Conservation (phyloP, 2,329 filamentous ascomycete genomes). For the Diaporthe sp. region DNA sequence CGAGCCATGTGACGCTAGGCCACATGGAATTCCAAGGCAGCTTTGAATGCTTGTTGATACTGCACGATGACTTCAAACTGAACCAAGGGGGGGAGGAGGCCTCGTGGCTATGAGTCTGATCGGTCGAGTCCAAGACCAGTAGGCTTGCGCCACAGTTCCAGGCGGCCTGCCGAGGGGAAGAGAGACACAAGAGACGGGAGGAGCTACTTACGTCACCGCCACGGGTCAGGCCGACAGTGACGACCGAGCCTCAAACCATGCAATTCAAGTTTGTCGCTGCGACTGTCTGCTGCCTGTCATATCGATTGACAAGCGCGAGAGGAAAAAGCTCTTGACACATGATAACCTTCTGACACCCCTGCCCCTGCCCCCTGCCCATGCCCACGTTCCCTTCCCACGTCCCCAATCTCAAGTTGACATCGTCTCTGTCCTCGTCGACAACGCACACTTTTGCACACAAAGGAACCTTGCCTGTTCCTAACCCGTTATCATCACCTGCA, state of each 20-base stretch:
- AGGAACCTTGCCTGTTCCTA: neutral
- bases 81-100: neutral
- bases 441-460: neutral
- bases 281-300: slow-evolving; percentile 6
- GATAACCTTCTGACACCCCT: slow-evolving; percentile 15
- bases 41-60: neutral
- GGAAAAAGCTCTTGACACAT: slow-evolving; percentile 8
- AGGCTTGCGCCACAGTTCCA: neutral
- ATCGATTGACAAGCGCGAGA: slow-evolving; percentile 18
- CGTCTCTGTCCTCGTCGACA: neutral
- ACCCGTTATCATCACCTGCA: neutral
- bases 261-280: slow-evolving; percentile 23
- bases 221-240: slow-evolving; percentile 4
- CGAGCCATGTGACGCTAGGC: slow-evolving; percentile 21
- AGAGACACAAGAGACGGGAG: neutral
- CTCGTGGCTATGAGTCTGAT: neutral
- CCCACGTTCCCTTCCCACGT: neutral
- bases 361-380: slow-evolving; percentile 5
- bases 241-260: neutral
- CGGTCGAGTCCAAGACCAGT: neutral
- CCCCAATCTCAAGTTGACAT: slow-evolving; percentile 13
- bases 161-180: neutral
- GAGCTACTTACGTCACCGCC: slow-evolving; percentile 14
- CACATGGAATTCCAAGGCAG: slow-evolving; percentile 1
- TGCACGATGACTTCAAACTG: neutral